Evolutionary conservation across 2,329 filamentous ascomycete genomes (phyloP).

Genomic region (Fusarium phyllophilum): DNA sequence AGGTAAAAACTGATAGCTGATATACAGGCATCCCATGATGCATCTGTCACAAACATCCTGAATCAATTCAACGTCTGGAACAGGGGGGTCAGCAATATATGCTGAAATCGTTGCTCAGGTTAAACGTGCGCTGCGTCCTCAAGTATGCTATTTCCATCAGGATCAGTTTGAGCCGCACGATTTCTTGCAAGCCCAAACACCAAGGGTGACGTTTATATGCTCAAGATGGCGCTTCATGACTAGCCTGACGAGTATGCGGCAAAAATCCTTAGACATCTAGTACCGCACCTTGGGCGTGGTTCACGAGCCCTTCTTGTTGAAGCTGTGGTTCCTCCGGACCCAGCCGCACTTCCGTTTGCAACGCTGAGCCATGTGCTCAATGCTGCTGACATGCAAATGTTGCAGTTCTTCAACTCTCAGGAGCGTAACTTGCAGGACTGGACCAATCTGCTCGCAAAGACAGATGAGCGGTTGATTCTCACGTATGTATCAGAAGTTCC

Average conservation of each 20-base stretch:
- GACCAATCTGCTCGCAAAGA: constrained; percentile 8
- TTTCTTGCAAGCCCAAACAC: constrained; percentile 51
- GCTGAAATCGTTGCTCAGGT: constrained; percentile 45
- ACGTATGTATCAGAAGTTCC: neutral
- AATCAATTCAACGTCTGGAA: constrained; percentile 40
- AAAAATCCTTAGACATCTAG: constrained; percentile 52
- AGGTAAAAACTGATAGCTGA: neutral
- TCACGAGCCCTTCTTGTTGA: constrained; percentile 52
- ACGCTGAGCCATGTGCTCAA: constrained; percentile 1
- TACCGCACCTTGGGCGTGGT: constrained; percentile 57
- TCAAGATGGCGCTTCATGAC: constrained; percentile 65
- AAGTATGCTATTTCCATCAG: constrained; percentile 51
- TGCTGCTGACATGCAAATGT: constrained; percentile 54
- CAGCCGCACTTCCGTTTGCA: constrained; percentile 29
- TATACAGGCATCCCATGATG: constrained; percentile 8
- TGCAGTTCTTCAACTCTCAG: constrained; percentile 56
- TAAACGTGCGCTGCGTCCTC: constrained; percentile 49
- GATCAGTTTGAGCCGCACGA: constrained; percentile 51
- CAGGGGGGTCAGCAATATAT: constrained; percentile 28
- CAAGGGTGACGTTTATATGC: constrained; percentile 59
- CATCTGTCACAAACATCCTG: constrained; percentile 21
- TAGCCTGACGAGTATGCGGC: constrained; percentile 58
- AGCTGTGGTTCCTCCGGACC: constrained; percentile 41
- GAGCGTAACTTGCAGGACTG: constrained; percentile 27
- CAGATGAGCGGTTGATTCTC: constrained; percentile 30